Percentiles rank a stretch among this genome's conserved stretches.
Conservation (phyloP, 176 grass and related monocot species). For the Oryza officinalis region DNA sequence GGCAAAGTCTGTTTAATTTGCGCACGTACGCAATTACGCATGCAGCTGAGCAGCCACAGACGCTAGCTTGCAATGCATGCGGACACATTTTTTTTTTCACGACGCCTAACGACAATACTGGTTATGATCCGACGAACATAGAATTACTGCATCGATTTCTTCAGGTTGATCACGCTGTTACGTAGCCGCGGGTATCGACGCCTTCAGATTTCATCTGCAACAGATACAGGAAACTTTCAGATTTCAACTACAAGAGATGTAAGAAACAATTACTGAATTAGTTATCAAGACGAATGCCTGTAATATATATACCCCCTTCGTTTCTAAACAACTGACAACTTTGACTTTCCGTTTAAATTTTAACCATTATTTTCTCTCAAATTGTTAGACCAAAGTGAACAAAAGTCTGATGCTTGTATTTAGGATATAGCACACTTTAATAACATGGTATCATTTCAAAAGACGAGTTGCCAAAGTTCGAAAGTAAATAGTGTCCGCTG, state of each 20-base stretch:
- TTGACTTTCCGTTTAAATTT: no score
- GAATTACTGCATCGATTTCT: conserved; percentile 5
- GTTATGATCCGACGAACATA: background rate
- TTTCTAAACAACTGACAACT: no score
- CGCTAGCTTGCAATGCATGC: background rate
- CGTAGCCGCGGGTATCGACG: background rate
- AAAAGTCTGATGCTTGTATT: no score
- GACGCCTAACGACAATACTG: background rate
- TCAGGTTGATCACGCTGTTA: background rate
- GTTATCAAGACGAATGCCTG: background rate
- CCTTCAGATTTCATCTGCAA: conserved; percentile 39
- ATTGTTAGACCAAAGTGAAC: no score
- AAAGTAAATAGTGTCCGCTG: no score
- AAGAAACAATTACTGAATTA: background rate
- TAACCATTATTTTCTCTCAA: no score
- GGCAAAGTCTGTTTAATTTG: background rate
- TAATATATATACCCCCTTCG: no score
- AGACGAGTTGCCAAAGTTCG: no score
- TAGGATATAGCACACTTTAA: no score
- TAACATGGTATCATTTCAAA: no score
- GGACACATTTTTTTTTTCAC: background rate
- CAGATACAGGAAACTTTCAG: background rate
- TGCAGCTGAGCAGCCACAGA: background rate
- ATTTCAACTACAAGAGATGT: background rate
- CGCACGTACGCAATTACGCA: background rate